Evolutionary conservation across 139 green algal species (phyloP).

Genomic region (Picochlorum sp.): DNA sequence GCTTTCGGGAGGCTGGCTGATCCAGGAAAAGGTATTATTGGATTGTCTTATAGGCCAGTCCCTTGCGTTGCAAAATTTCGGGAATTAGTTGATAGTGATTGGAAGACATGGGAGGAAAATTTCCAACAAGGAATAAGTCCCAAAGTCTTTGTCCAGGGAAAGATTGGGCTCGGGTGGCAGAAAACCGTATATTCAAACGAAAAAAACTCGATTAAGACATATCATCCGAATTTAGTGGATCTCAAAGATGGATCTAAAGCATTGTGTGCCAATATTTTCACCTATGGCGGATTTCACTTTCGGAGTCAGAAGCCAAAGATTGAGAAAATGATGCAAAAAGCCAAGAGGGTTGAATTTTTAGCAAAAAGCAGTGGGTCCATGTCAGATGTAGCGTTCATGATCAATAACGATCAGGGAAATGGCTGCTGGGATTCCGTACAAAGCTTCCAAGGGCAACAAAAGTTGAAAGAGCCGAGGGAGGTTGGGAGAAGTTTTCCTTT

Average conservation of each 20-base stretch:
- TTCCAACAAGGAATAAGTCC: conserved; percentile 4
- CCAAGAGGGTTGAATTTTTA: conserved; percentile 21
- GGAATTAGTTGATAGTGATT: background rate
- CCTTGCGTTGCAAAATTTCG: background rate
- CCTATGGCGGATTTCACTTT: conserved; percentile 27
- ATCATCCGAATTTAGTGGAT: background rate
- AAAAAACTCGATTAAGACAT: conserved; percentile 15
- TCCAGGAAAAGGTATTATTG: conserved; percentile 24
- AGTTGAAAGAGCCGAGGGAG: conserved; percentile 5
- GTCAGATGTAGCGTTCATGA: conserved; percentile 6
- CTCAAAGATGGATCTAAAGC: conserved; percentile 3
- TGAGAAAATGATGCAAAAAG: background rate
- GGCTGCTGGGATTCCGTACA: background rate
- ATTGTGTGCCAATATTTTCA: conserved; percentile 15
- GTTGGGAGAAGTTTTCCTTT: conserved; percentile 10
- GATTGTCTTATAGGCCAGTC: conserved; percentile 15
- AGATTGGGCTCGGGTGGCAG: conserved; percentile 20
- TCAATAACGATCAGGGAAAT: conserved; percentile 6
- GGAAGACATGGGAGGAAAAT: background rate
- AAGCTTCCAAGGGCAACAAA: background rate
- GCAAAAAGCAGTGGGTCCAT: background rate
- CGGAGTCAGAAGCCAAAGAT: background rate
- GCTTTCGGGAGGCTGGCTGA: background rate
- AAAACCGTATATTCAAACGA: conserved; percentile 18
- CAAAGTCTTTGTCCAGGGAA: conserved; percentile 16